These are phyloP conservation scores for Rickenella mellea DNA, from an alignment of 768 basidiomycete genomes.

Conservation along the genomic window DNA sequence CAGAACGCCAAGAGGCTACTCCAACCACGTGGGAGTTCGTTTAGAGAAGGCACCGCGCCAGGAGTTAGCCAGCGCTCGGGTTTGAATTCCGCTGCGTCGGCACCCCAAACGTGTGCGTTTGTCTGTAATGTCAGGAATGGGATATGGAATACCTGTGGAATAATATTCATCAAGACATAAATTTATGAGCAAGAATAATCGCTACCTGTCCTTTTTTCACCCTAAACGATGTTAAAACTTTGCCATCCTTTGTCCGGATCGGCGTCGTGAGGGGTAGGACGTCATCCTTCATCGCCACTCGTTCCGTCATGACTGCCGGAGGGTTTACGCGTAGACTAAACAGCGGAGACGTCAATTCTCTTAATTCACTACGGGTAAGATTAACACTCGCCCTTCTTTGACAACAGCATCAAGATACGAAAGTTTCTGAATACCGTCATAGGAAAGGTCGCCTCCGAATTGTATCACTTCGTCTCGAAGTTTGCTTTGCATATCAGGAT, in stretches of 20 bases:
- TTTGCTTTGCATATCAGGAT: conserved; percentile 35
- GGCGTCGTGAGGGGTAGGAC: conserved; percentile 48
- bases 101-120: conserved; percentile 17
- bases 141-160: conserved; percentile 5
- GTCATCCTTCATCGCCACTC: conserved; percentile 38
- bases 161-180: conserved; percentile 4
- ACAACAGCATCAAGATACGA: conserved; percentile 49
- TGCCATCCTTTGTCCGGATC: no score
- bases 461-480: conserved; percentile 30
- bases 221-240: no score
- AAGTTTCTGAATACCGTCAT: conserved; percentile 38
- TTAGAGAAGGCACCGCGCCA: conserved; percentile 1
- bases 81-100: conserved; percentile 17
- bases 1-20: conserved; percentile 9
- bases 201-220: no score
- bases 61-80: conserved; percentile 22
- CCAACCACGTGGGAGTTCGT: conserved; percentile 7
- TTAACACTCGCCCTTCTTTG: conserved; percentile 34
- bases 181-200: no score
- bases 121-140: conserved; percentile 16
- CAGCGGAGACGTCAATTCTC: conserved; percentile 6
- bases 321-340: background rate
- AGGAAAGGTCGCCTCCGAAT: conserved; percentile 39
- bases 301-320: background rate
- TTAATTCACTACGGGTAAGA: conserved; percentile 29